Percentiles rank a stretch among this genome's conserved stretches.
phyloP scores from a whole-genome alignment of 2,329 filamentous ascomycete genomes.

The Colletotrichum higginsianum region DNA sequence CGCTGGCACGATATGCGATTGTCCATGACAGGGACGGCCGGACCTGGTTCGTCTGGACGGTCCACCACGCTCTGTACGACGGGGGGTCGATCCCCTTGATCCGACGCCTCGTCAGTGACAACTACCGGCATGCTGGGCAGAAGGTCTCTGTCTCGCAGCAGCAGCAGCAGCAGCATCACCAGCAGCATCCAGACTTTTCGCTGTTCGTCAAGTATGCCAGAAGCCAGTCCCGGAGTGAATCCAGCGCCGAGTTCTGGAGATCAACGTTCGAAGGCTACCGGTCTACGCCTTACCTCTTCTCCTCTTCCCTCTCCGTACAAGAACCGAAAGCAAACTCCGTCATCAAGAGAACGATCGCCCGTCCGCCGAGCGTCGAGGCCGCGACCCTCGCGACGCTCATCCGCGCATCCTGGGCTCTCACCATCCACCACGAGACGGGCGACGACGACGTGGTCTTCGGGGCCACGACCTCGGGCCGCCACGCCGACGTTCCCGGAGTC shows the following conservation, averaged over 20 bases:
- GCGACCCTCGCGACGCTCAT: slow-evolving; percentile 44
- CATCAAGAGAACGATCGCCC: neutral
- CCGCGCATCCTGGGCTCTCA: slow-evolving; percentile 50
- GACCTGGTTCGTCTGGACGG: neutral
- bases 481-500: slow-evolving; percentile 44
- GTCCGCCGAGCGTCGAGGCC: slow-evolving; percentile 4
- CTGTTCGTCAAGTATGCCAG: neutral
- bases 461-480: slow-evolving; percentile 45
- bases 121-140: neutral
- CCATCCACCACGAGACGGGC: slow-evolving; percentile 41
- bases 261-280: neutral
- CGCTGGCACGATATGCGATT: slow-evolving; percentile 8
- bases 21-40: slow-evolving; percentile 2
- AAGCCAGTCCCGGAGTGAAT: neutral
- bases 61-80: neutral
- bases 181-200: neutral
- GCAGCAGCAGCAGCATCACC: too few relatives aligned
- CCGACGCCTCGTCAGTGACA: slow-evolving; percentile 28
- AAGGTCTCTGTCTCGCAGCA: too few relatives aligned
- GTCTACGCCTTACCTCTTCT: neutral
- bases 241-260: neutral
- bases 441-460: slow-evolving; percentile 47
- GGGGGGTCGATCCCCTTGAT: slow-evolving; percentile 20
- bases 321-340: neutral
- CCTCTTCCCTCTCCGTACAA: neutral